A percentile compares a stretch with the other conserved stretches of the same genome.
Evolutionary conservation across 73 alveolate species (phyloP).

Genomic region (Symbiodinium pilosum): DNA sequence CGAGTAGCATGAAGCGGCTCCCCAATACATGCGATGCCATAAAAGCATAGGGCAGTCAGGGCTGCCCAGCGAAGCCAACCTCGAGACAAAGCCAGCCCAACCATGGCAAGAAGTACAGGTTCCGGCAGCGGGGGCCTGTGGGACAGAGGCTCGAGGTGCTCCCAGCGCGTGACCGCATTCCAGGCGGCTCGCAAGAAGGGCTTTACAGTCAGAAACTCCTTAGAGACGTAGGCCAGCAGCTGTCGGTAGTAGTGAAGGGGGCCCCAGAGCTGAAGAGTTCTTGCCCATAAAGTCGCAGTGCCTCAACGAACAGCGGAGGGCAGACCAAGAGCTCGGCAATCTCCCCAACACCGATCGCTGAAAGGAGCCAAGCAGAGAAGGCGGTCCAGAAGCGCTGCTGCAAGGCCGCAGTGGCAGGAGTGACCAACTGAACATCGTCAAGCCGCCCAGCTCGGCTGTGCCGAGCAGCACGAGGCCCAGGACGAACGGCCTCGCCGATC

Average conservation of each 20-base stretch:
- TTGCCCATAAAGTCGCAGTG: not conserved
- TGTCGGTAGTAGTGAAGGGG: slow-evolving; percentile 25
- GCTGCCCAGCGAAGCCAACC: slow-evolving; percentile 5
- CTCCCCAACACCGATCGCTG: not conserved
- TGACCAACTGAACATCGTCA: not conserved
- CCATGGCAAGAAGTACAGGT: not conserved
- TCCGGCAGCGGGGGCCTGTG: slow-evolving; percentile 43
- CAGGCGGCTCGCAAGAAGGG: not conserved
- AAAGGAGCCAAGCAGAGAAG: not conserved
- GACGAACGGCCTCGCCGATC: not conserved
- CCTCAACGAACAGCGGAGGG: slow-evolving; percentile 1
- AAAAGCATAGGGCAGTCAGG: not conserved
- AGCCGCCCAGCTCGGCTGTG: not conserved
- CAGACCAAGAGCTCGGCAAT: not conserved
- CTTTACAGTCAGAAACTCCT: not conserved
- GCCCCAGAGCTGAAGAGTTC: not conserved
- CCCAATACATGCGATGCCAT: not conserved
- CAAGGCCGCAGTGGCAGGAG: not conserved
- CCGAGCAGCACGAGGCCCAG: not conserved
- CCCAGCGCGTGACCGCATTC: slow-evolving; percentile 23
- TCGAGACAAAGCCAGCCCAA: not conserved
- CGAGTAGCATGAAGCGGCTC: not conserved
- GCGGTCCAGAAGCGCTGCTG: not conserved
- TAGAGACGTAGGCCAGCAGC: not conserved
- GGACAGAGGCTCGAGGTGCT: not conserved